A percentile compares a stretch with the other conserved stretches of the same genome.
phyloP scores from a whole-genome alignment of 2,329 filamentous ascomycete genomes.

The Hawksworthiomyces lignivorus region DNA sequence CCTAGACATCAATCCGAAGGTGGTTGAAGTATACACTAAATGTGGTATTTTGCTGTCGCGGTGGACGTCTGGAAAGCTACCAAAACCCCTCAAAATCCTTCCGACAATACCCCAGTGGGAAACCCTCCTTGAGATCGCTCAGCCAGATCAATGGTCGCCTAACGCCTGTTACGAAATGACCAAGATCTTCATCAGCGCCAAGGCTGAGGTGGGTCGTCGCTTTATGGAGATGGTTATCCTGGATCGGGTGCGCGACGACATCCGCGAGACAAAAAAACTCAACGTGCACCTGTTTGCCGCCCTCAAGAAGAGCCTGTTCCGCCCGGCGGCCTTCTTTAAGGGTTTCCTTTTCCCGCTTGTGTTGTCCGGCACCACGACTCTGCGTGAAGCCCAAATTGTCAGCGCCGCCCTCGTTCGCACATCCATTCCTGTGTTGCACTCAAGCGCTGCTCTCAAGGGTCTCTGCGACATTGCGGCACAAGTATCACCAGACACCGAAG shows the following conservation, averaged over 20 bases:
- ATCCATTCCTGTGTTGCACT: slow-evolving; percentile 84
- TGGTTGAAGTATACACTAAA: slow-evolving; percentile 91
- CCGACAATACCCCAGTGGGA: slow-evolving; percentile 86
- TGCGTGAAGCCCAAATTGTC: slow-evolving; percentile 88
- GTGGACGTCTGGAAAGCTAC: slow-evolving; percentile 87
- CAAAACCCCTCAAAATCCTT: slow-evolving; percentile 95
- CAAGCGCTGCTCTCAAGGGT: slow-evolving; percentile 81
- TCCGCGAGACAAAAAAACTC: slow-evolving; percentile 87
- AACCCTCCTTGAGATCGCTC: slow-evolving; percentile 16
- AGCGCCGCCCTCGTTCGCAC: slow-evolving; percentile 78
- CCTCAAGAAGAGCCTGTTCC: slow-evolving; percentile 87
- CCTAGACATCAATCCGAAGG: slow-evolving; percentile 73
- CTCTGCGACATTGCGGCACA: slow-evolving; percentile 92
- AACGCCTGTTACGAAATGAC: slow-evolving; percentile 83
- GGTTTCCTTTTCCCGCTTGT: slow-evolving; percentile 85
- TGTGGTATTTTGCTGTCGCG: slow-evolving; percentile 77
- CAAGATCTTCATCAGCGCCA: slow-evolving; percentile 82
- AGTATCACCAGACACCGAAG: slow-evolving; percentile 76
- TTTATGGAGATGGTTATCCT: slow-evolving; percentile 85
- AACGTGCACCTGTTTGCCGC: slow-evolving; percentile 94
- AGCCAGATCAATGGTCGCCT: slow-evolving; percentile 63
- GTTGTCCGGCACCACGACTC: slow-evolving; percentile 75
- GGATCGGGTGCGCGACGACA: slow-evolving; percentile 86
- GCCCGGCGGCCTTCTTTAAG: slow-evolving; percentile 94
- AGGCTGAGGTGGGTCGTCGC: slow-evolving; percentile 69